Evolutionary conservation across 129 eudicot species (phyloP).

Genomic region (Lactuca sativa): DNA sequence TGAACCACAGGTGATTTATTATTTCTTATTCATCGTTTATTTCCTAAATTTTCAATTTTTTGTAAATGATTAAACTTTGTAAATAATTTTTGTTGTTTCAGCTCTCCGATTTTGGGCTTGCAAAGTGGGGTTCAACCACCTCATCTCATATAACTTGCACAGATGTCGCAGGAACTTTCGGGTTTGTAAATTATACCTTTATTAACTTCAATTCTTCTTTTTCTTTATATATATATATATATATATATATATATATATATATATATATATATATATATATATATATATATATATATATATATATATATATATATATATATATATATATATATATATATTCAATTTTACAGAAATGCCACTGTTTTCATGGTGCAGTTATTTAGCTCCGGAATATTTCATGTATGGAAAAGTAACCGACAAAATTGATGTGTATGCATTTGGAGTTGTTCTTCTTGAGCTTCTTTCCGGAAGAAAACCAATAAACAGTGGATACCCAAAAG

Average conservation of each 20-base stretch:
- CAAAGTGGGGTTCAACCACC: constrained; percentile 56
- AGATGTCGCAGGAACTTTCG: constrained; percentile 85
- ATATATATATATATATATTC: background rate
- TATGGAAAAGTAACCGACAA: constrained; percentile 89
- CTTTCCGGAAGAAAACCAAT: constrained; percentile 92
- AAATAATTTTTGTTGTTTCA: constrained; percentile 24
- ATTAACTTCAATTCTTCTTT: background rate
- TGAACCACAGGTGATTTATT: constrained; percentile 76
- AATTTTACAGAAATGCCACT: background rate
- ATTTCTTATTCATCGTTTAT: background rate
- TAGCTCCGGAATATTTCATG: constrained; percentile 99
- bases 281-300: no score
- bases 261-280: no score
- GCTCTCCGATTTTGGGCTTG: constrained; percentile 92
- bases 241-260: no score
- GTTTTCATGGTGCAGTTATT: constrained; percentile 51
- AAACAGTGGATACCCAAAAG: constrained; percentile 73
- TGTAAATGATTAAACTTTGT: background rate
- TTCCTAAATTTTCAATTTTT: background rate
- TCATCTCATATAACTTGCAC: constrained; percentile 45
- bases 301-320: no score
- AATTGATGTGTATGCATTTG: constrained; percentile 90
- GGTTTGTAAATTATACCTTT: constrained; percentile 39
- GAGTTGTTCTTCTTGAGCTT: constrained; percentile 98
- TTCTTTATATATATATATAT: no score